A percentile compares a stretch with the other conserved stretches of the same genome.
Conservation (phyloP, 2,329 filamentous ascomycete species). For the Emergomyces pasteurianus region DNA sequence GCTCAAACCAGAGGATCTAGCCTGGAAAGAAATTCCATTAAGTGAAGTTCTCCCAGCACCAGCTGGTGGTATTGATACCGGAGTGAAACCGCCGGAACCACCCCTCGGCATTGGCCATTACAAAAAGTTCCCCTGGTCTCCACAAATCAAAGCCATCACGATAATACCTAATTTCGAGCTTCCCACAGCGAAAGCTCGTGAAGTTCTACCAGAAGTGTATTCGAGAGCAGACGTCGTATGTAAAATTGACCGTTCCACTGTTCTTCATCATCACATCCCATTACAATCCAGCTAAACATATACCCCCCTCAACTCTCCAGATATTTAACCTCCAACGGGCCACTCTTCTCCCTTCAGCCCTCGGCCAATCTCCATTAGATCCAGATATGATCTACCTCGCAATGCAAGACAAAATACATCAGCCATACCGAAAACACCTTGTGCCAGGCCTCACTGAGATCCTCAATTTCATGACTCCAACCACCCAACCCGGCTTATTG, state of each 20-base stretch:
- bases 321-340: conserved; percentile 89
- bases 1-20: conserved; percentile 75
- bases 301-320: conserved; percentile 14
- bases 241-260: conserved; percentile 11
- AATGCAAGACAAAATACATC: conserved; percentile 98
- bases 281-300: neutral
- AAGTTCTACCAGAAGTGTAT: conserved; percentile 71
- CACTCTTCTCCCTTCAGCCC: conserved; percentile 75
- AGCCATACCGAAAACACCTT: conserved; percentile 83
- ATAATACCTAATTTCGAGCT: conserved; percentile 96
- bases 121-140: conserved; percentile 87
- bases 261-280: neutral
- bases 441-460: conserved; percentile 89
- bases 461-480: conserved; percentile 78
- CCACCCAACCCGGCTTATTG: conserved; percentile 73
- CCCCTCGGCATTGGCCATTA: conserved; percentile 89
- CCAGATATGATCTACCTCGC: conserved; percentile 90
- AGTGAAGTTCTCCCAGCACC: conserved; percentile 86
- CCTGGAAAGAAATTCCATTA: conserved; percentile 83
- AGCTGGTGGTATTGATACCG: conserved; percentile 83
- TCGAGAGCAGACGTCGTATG: conserved; percentile 69
- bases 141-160: conserved; percentile 90
- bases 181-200: conserved; percentile 79
- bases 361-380: conserved; percentile 81
- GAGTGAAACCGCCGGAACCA: conserved; percentile 74